These are phyloP conservation scores for Cyclotella sp. DNA, from an alignment of 108 stramenopile species.

Conservation along the genomic window DNA sequence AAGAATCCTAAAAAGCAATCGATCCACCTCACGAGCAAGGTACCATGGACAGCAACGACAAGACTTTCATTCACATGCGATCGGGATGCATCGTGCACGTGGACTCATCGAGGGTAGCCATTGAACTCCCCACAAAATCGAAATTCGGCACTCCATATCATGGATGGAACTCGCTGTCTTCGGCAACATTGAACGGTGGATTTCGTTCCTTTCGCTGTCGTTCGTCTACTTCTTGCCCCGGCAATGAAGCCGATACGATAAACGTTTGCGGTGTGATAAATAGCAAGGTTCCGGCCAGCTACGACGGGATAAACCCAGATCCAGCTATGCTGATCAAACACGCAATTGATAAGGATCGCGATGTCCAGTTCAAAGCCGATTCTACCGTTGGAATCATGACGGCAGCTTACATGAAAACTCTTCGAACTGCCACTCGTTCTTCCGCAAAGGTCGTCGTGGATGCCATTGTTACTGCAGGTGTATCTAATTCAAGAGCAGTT, in stretches of 20 bases:
- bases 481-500: conserved; percentile 49
- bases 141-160: no score
- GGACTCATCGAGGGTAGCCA: no score
- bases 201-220: conserved; percentile 10
- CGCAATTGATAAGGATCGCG: conserved; percentile 16
- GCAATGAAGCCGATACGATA: neutral
- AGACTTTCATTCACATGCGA: no score
- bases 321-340: conserved; percentile 19
- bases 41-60: no score
- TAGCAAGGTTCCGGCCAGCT: conserved; percentile 49
- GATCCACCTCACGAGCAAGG: no score
- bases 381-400: conserved; percentile 52
- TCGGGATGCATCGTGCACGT: no score
- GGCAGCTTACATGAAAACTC: conserved; percentile 55
- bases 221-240: neutral
- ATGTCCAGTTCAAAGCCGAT: neutral
- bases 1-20: no score
- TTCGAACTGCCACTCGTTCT: conserved; percentile 29
- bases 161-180: conserved; percentile 13
- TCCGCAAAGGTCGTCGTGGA: conserved; percentile 36
- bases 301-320: conserved; percentile 46
- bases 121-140: no score
- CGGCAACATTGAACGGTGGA: conserved; percentile 49
- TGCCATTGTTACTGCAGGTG: conserved; percentile 58
- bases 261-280: conserved; percentile 31